Evolutionary conservation across 2,329 filamentous ascomycete species (phyloP).

Genomic region (Neofusicoccum cordaticola): DNA sequence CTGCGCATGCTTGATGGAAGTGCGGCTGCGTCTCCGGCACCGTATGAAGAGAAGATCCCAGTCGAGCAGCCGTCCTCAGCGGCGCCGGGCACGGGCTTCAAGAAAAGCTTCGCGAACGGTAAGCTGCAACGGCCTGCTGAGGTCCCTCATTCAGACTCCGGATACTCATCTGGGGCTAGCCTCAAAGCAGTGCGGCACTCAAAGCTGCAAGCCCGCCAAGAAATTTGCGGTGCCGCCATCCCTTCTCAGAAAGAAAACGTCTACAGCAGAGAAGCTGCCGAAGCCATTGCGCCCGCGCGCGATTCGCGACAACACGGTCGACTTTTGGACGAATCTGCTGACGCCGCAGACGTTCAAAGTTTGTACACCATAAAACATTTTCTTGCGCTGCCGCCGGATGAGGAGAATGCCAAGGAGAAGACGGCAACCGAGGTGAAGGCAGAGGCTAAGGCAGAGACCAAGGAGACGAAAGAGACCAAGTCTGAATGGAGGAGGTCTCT

Average conservation of each 20-base stretch:
- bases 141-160: conserved; percentile 34
- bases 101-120: background rate
- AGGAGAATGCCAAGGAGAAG: background rate
- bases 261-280: background rate
- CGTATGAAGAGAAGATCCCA: background rate
- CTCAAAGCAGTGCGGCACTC: conserved; percentile 13
- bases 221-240: background rate
- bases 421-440: background rate
- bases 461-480: background rate
- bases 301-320: background rate
- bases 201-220: background rate
- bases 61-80: background rate
- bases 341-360: background rate
- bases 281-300: background rate
- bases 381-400: background rate
- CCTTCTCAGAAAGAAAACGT: background rate
- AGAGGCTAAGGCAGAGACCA: background rate
- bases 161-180: conserved; percentile 40
- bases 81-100: background rate
- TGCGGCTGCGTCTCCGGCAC: conserved; percentile 20
- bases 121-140: conserved; percentile 4
- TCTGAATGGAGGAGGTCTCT: background rate
- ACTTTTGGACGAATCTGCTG: background rate
- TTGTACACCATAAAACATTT: background rate
- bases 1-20: conserved; percentile 27